Base-by-base conservation (phyloP, 768 basidiomycete species). In the Cantharellus cinnabarinus region DNA sequence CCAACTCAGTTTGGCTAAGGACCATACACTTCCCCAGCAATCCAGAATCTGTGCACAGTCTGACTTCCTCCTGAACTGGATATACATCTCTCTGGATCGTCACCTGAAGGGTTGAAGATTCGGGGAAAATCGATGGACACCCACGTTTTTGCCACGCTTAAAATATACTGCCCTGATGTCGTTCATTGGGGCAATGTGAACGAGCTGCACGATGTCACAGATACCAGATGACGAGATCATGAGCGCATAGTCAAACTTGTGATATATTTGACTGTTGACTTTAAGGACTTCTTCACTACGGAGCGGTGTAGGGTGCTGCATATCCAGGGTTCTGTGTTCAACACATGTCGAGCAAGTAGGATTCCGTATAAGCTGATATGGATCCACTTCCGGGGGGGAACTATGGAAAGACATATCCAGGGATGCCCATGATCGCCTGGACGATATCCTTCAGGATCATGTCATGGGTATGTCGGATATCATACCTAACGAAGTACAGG, bases 401-500 rank as follows among this genome's bases (percentile, higher is more conserved):
- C 5, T 52, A 5, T 15, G 55, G n/a, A 29, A 38, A 4, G 10
- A 41, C 10, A 15, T 10, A 4, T n/a, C 41, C 10, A 57, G 39
- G 40, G 56, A 15, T 44, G 40, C 14, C 38, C 40, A 57, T 20
- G n/a, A 44, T 15, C 14, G 5, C 15, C 14, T 14, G 15, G 20
- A 29, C 20, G 20, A 5, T 39, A 44, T 44, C 10, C 29, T 5
- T 44, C 40, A 14, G 15, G 15, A 42, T 5, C 7, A 10, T 5
- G 51, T 4, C 15, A 54, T 5, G 20, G 51, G 5, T 20, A 54
- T 70, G 20, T 29, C 20, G 20, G 20, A 29, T 29, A 29, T 29
- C 20, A 59, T 58, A 82, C 83, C 75, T 77, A 69, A 76, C 82
- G 65, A 78, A 82, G 66, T 73, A 85, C 34, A 77, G 72, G 34